Conservation (phyloP, 208 protist species). For the Leishmania amazonensis region DNA sequence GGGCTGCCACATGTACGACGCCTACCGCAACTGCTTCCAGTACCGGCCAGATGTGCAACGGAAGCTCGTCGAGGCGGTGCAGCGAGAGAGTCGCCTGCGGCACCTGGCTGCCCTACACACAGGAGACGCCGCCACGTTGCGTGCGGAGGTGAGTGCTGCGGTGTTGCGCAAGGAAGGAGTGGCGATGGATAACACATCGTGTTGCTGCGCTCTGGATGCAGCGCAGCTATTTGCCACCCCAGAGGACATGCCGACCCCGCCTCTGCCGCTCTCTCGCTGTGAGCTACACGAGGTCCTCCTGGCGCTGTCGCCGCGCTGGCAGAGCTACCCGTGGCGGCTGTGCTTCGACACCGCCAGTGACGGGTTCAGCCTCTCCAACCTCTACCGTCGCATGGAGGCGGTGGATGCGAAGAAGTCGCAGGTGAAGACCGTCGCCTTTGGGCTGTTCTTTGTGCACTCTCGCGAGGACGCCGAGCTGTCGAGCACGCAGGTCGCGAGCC, state of each 20-base stretch:
- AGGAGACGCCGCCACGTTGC: not conserved
- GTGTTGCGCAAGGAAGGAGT: not conserved
- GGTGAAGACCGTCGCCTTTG: conserved; percentile 37
- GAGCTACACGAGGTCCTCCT: conserved; percentile 57
- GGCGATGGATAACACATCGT: not conserved
- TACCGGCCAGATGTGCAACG: conserved; percentile 20
- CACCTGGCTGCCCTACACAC: not conserved
- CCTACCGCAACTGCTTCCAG: conserved; percentile 27
- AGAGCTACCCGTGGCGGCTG: conserved; percentile 55
- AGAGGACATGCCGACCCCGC: conserved; percentile 18
- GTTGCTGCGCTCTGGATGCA: conserved; percentile 27
- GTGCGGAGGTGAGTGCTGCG: not conserved
- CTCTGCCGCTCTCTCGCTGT: conserved; percentile 43
- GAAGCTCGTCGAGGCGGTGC: conserved; percentile 10
- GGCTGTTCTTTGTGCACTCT: conserved; percentile 39
- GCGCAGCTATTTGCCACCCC: conserved; percentile 19
- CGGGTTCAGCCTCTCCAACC: conserved; percentile 54
- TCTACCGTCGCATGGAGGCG: conserved; percentile 56
- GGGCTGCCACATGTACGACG: conserved; percentile 28
- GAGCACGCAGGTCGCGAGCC: not conserved
- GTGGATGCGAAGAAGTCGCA: conserved; percentile 28
- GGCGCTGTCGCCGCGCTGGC: conserved; percentile 43
- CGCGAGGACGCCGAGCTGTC: conserved; percentile 2
- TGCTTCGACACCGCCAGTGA: conserved; percentile 61
- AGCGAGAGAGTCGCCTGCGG: not conserved